These are phyloP conservation scores for Hydrangea macrophylla DNA, from an alignment of 148 eudicot genomes.

Conservation along the genomic window DNA sequence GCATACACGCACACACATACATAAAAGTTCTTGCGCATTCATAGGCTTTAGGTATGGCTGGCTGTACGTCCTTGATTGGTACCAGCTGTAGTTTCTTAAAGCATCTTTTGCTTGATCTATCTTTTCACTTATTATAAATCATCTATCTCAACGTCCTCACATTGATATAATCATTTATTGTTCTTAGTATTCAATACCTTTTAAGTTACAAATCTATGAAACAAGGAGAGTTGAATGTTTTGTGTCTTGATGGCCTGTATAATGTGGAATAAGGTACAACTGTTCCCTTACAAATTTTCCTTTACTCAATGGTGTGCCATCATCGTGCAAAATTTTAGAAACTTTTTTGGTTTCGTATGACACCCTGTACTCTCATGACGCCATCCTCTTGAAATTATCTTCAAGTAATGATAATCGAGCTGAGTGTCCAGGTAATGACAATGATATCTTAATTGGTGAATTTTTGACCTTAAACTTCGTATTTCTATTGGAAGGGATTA, in stretches of 20 bases:
- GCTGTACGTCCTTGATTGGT: neutral
- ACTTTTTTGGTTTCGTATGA: neutral
- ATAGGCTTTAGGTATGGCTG: neutral
- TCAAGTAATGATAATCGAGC: neutral
- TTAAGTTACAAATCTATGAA: no score
- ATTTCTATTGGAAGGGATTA: neutral
- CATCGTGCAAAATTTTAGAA: neutral
- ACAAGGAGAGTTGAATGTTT: neutral
- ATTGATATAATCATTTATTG: no score
- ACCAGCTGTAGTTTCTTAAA: neutral
- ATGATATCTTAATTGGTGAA: neutral
- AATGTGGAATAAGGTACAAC: no score
- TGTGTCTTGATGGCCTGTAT: neutral
- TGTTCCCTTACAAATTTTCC: no score
- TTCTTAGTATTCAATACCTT: no score
- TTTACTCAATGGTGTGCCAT: no score
- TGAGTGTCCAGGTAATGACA: neutral
- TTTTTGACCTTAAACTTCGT: neutral
- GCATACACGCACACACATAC: no score
- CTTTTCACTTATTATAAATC: neutral
- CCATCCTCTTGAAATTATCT: neutral
- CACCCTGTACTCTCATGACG: neutral
- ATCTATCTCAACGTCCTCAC: neutral
- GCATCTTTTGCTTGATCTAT: neutral
- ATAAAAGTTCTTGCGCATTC: neutral